These are phyloP conservation scores for Batkoa obscura DNA, from an alignment of 371 early-diverging fungal species.

Conservation along the genomic window DNA sequence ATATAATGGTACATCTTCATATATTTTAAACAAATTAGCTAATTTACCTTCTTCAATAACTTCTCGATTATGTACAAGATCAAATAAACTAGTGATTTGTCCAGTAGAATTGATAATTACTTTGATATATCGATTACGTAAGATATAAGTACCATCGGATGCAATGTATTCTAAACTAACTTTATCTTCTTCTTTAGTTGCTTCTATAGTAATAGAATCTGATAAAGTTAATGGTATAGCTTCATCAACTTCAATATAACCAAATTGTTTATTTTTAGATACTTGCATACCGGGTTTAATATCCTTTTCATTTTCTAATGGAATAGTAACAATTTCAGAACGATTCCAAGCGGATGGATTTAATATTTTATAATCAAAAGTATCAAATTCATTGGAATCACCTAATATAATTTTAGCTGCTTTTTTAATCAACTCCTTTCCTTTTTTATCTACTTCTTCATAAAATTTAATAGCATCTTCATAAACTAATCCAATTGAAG, in stretches of 20 bases:
- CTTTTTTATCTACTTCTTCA: conserved; percentile 18
- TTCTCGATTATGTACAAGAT: not conserved
- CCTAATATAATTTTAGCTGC: conserved; percentile 13
- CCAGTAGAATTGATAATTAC: not conserved
- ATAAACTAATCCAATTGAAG: conserved; percentile 75
- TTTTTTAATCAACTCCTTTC: conserved; percentile 13
- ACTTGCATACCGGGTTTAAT: conserved; percentile 10
- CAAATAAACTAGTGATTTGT: not conserved
- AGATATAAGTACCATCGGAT: not conserved
- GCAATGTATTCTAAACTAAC: not conserved
- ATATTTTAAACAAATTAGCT: conserved; percentile 11
- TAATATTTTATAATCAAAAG: no score
- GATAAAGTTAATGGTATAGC: no score
- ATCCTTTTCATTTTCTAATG: no score
- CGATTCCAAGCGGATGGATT: conserved; percentile 71
- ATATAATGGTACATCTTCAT: conserved; percentile 49
- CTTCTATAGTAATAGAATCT: not conserved
- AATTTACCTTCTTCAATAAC: not conserved
- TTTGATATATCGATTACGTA: not conserved
- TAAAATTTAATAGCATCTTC: conserved; percentile 43
- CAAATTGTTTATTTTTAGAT: conserved; percentile 16
- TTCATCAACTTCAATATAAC: conserved; percentile 21
- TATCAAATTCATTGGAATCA: conserved; percentile 16
- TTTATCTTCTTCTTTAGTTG: not conserved
- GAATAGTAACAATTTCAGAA: conserved; percentile 40